phyloP scores from a whole-genome alignment of 176 grass and related monocot genomes.

The Oryza glumipatula region DNA sequence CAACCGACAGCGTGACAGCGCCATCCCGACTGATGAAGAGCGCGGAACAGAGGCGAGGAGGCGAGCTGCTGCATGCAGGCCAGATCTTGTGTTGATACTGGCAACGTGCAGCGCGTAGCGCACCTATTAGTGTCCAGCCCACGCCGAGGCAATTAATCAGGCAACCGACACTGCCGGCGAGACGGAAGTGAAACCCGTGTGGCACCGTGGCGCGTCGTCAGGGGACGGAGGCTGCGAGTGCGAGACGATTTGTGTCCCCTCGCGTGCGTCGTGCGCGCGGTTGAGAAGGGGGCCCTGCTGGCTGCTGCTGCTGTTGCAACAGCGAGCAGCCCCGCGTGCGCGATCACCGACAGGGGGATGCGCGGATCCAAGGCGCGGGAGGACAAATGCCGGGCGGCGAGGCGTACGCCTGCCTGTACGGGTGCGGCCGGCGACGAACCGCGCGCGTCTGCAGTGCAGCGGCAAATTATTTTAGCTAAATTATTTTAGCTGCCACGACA shows the following conservation, averaged over 20 bases:
- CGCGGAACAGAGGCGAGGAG: no score
- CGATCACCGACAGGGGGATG: constrained; percentile 4
- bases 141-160: not conserved
- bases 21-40: not conserved
- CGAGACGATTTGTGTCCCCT: not conserved
- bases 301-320: not conserved
- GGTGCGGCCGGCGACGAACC: not conserved
- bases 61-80: not conserved
- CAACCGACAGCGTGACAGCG: constrained; percentile 13
- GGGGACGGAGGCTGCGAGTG: not conserved
- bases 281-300: no score
- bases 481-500: no score
- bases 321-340: not conserved
- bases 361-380: not conserved
- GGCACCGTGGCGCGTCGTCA: not conserved
- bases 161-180: constrained; percentile 8
- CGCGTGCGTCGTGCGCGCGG: no score
- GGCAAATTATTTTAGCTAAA: no score
- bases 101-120: not conserved
- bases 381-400: not conserved
- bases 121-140: not conserved
- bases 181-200: not conserved
- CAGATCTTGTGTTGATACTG: not conserved
- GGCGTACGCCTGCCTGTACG: not conserved
- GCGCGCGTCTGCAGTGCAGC: no score